Conservation (phyloP, 768 basidiomycete genomes). For the Leccinum broughii region DNA sequence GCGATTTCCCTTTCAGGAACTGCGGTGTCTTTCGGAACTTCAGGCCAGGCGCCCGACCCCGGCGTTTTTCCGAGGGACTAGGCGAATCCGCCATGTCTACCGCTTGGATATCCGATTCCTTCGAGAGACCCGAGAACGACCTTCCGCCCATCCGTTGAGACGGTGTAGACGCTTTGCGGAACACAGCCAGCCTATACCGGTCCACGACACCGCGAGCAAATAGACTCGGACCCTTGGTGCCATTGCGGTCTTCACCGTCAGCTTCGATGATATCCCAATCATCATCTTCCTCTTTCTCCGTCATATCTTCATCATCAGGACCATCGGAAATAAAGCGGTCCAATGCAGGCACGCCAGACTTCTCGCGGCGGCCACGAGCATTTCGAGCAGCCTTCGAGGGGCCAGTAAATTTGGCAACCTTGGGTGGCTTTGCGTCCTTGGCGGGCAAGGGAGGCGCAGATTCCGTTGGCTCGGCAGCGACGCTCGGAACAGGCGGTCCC, state of each 20-base stretch:
- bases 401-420: conserved; percentile 19
- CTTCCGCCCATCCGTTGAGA: conserved; percentile 46
- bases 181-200: conserved; percentile 80
- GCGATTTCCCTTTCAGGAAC: conserved; percentile 74
- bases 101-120: conserved; percentile 46
- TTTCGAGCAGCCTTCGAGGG: conserved; percentile 26
- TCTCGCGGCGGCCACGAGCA: conserved; percentile 61
- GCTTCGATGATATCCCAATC: conserved; percentile 92
- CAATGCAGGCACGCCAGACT: conserved; percentile 80
- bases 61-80: conserved; percentile 50
- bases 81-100: conserved; percentile 45
- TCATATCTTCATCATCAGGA: conserved; percentile 42
- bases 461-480: conserved; percentile 18
- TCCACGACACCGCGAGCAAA: conserved; percentile 93
- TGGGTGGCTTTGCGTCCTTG: conserved; percentile 33
- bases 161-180: conserved; percentile 78
- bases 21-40: conserved; percentile 74
- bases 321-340: conserved; percentile 68
- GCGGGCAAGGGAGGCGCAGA: conserved; percentile 31
- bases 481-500: conserved; percentile 10
- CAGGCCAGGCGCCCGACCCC: conserved; percentile 68
- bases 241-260: conserved; percentile 83
- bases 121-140: conserved; percentile 59
- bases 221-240: conserved; percentile 74
- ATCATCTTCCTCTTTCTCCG: conserved; percentile 61